phyloP scores from a whole-genome alignment of 768 basidiomycete species.

The Phaffia australis region DNA sequence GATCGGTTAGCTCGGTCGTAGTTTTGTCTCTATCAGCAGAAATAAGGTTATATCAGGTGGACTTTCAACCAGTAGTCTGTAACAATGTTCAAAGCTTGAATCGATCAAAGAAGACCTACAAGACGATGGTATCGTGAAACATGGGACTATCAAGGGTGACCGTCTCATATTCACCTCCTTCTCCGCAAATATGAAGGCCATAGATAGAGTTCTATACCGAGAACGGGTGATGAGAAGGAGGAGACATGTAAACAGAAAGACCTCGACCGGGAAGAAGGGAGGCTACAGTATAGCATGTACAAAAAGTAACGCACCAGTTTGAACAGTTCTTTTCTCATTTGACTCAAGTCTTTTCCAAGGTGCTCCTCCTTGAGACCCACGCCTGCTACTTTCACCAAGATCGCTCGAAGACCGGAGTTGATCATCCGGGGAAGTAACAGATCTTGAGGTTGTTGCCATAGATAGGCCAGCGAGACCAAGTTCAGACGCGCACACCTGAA shows the following conservation, averaged over 20 bases:
- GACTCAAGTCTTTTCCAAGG: slow-evolving; percentile 60
- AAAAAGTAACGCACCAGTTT: slow-evolving; percentile 50
- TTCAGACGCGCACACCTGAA: slow-evolving; percentile 68
- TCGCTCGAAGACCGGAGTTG: slow-evolving; percentile 58
- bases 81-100: background rate
- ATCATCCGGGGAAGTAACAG: slow-evolving; percentile 81
- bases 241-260: background rate
- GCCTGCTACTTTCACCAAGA: slow-evolving; percentile 92
- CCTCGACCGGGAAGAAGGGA: background rate
- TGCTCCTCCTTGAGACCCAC: slow-evolving; percentile 70
- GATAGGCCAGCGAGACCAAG: slow-evolving; percentile 68
- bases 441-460: slow-evolving; percentile 89
- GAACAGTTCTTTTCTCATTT: slow-evolving; percentile 61
- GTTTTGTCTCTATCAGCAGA: slow-evolving; percentile 46
- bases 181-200: slow-evolving; percentile 88
- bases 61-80: background rate
- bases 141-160: slow-evolving; percentile 80
- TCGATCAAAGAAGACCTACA: slow-evolving; percentile 45
- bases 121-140: slow-evolving; percentile 62
- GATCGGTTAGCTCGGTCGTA: slow-evolving; percentile 57
- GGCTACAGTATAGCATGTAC: background rate
- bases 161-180: slow-evolving; percentile 96
- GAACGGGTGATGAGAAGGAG: background rate
- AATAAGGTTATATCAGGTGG: background rate
- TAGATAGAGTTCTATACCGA: slow-evolving; percentile 57